These are phyloP conservation scores for Fusarium equiseti DNA, from an alignment of 2,329 filamentous ascomycete genomes.

Conservation along the genomic window DNA sequence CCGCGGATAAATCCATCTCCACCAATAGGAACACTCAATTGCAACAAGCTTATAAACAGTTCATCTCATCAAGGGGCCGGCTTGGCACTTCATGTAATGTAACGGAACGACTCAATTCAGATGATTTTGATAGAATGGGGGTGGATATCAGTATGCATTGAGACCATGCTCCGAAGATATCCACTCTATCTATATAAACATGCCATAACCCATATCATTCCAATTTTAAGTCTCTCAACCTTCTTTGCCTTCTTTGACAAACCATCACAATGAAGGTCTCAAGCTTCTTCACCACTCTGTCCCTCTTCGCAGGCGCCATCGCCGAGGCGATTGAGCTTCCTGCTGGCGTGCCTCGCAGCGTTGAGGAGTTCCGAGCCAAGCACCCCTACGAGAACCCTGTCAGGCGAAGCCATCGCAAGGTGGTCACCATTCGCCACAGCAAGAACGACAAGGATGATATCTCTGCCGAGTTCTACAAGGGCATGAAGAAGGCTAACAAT, in stretches of 20 bases:
- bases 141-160: constrained; percentile 13
- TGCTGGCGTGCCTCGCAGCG: constrained; percentile 41
- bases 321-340: constrained; percentile 42
- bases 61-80: neutral
- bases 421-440: constrained; percentile 51
- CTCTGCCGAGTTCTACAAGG: constrained; percentile 66
- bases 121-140: constrained; percentile 5
- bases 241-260: neutral
- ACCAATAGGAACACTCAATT: constrained; percentile 6
- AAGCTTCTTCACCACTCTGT: constrained; percentile 33
- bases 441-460: constrained; percentile 67
- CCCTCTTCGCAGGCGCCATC: constrained; percentile 36
- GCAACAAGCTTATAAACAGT: constrained; percentile 25
- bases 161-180: constrained; percentile 19
- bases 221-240: neutral
- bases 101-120: neutral
- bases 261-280: constrained; percentile 41
- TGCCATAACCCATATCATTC: neutral
- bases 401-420: constrained; percentile 22
- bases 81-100: neutral
- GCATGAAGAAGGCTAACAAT: constrained; percentile 67
- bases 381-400: constrained; percentile 24
- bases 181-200: constrained; percentile 24
- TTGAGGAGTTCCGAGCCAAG: constrained; percentile 37
- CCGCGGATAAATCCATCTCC: constrained; percentile 23